A percentile compares a stretch with the other conserved stretches of the same genome.
phyloP scores from a whole-genome alignment of 495 filamentous ascomycete genomes.

The Neurospora cerealis region DNA sequence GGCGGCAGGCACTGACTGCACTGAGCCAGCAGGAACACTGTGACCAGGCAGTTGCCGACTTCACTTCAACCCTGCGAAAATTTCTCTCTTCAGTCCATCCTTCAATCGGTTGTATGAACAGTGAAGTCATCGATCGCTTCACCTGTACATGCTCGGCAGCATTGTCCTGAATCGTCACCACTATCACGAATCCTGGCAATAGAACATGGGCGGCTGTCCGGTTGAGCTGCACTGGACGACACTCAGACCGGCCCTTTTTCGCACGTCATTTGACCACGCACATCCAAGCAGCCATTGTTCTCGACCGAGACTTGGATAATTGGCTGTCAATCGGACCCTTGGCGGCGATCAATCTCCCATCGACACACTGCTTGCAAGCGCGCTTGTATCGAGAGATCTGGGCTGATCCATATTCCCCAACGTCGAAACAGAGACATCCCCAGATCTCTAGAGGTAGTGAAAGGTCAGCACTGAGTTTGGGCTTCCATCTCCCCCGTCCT shows the following conservation, averaged over 20 bases:
- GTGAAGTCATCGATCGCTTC: not conserved
- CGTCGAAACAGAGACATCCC: not conserved
- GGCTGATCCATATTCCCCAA: not conserved
- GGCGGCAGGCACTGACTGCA: not conserved
- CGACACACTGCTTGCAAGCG: slow-evolving; percentile 1
- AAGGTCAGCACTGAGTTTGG: not conserved
- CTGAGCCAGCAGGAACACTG: not conserved
- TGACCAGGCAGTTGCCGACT: not conserved
- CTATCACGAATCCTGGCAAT: not conserved
- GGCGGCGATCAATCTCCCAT: slow-evolving; percentile 14
- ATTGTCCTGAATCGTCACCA: not conserved
- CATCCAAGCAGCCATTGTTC: not conserved
- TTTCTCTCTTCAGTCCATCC: not conserved
- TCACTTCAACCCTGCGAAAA: not conserved
- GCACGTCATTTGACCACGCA: not conserved
- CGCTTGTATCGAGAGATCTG: not conserved
- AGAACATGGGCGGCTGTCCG: not conserved
- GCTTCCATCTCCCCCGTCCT: not conserved
- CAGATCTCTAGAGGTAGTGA: not conserved
- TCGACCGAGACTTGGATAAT: not conserved
- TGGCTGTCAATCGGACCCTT: not conserved
- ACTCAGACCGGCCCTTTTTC: not conserved
- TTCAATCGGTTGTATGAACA: not conserved
- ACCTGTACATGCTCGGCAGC: not conserved
- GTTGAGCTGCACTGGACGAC: not conserved